Base-by-base conservation (phyloP, 2,329 filamentous ascomycete species). In the Chaetomiaceae sp. region DNA sequence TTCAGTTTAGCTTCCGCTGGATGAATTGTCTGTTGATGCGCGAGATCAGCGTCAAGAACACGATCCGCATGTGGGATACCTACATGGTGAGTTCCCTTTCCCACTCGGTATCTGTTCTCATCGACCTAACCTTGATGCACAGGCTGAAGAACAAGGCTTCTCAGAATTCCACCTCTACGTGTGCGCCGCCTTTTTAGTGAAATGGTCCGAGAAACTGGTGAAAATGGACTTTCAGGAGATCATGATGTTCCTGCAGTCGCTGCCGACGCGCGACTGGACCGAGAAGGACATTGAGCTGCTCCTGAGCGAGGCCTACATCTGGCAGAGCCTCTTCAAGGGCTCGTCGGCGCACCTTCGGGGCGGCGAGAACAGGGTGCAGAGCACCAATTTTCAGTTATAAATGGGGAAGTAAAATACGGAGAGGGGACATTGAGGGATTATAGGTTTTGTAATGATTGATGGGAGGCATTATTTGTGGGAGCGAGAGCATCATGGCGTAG, bases 21-120 rank as follows among this genome's bases (percentile, higher is more conserved):
- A 99, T 99, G 94, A 99, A 99, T 66, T 99, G 94, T 70, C 81
- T 99, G 48, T 77, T 99, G 60, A 99, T 99, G 94, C 83, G 94
- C 59, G 94, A 99, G 73, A 88, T 99, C 60, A 96, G 88, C 67
- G 92, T 99, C 53, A 89, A 86, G 69, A 97, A 96, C 68, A 96
- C 91, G 0, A 95, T 99, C 59, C 81, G 94, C 63, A 99, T 99
- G 94, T 99, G 94, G 94, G 94, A 99, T 71, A 99, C 94, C 23
- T 99, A 99, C 73, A 82, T 99, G 75, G 92, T 96, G 76, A 68
- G 84, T 72, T 29, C n/a, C n/a, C 29, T 20, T 20, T 11, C 15
- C 8, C 2, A 11, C 22, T 29, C 46, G 11, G 22, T 3, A 31
- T 31, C 4, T 11, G 19, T 15, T 15, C 20, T 11, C 36, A 34